These are phyloP conservation scores for Calvatia gigantea DNA, from an alignment of 768 basidiomycete genomes.

Conservation along the genomic window DNA sequence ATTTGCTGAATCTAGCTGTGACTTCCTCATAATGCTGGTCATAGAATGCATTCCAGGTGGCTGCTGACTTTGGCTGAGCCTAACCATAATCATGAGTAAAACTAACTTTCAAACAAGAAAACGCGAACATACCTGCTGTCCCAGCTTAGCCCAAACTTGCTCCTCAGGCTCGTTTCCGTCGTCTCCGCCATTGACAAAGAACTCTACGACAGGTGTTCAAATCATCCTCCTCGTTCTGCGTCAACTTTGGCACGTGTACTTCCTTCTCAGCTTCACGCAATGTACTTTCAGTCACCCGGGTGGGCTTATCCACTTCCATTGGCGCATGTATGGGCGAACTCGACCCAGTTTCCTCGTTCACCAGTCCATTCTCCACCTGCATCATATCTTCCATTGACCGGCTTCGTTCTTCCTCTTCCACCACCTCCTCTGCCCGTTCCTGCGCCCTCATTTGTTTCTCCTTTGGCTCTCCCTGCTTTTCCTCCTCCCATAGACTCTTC, in stretches of 20 bases:
- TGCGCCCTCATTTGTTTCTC: constrained; percentile 6
- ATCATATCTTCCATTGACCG: neutral
- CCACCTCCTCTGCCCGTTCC: neutral
- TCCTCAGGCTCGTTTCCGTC: constrained; percentile 40
- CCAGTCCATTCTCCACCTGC: neutral
- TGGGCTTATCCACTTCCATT: neutral
- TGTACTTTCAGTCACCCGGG: neutral
- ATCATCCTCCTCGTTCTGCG: constrained; percentile 32
- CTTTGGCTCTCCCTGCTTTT: neutral
- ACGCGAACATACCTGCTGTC: constrained; percentile 36
- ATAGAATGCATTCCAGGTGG: constrained; percentile 52
- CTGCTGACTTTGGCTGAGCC: constrained; percentile 37
- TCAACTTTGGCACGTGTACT: neutral
- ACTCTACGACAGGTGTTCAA: constrained; percentile 49
- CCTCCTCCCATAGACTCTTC: constrained; percentile 18
- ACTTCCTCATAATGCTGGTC: constrained; percentile 38
- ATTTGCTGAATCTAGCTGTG: constrained; percentile 34
- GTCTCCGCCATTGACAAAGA: constrained; percentile 47
- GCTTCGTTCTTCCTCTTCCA: neutral
- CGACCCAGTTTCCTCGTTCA: constrained; percentile 11
- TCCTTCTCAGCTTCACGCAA: neutral
- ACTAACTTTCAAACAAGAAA: neutral
- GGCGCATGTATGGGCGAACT: constrained; percentile 1
- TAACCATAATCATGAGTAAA: constrained; percentile 18
- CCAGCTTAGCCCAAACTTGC: constrained; percentile 50